These are phyloP conservation scores for Aspergillus ochraceus DNA, from an alignment of 2,329 filamentous ascomycete species.

Conservation along the genomic window DNA sequence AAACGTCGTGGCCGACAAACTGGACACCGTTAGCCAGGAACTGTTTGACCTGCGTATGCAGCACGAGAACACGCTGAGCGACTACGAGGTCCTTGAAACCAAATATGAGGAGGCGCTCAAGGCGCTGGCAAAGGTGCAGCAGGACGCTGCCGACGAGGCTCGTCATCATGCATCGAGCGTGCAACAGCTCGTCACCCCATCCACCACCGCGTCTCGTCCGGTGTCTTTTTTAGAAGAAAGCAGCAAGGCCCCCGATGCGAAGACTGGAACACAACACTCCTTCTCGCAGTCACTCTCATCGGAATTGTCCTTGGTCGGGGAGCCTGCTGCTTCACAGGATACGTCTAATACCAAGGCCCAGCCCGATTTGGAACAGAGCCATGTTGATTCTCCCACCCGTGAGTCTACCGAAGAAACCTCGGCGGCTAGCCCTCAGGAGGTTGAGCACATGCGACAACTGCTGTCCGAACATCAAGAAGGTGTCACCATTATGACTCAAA, in stretches of 20 bases:
- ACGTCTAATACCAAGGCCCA: slow-evolving; percentile 60
- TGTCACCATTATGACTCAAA: slow-evolving; percentile 70
- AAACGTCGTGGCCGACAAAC: slow-evolving; percentile 85
- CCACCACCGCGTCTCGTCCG: slow-evolving; percentile 55
- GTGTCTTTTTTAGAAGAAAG: slow-evolving; percentile 82
- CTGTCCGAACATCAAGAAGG: slow-evolving; percentile 75
- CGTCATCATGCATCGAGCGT: slow-evolving; percentile 55
- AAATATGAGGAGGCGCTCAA: slow-evolving; percentile 91
- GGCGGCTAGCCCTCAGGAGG: slow-evolving; percentile 56
- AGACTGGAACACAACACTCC: slow-evolving; percentile 67
- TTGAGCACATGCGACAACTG: slow-evolving; percentile 69
- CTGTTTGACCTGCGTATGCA: slow-evolving; percentile 86
- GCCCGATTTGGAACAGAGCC: slow-evolving; percentile 23
- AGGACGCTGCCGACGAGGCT: slow-evolving; percentile 79
- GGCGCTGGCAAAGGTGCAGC: slow-evolving; percentile 72
- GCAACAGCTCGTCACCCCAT: slow-evolving; percentile 44
- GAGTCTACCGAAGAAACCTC: slow-evolving; percentile 42
- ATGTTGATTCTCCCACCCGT: slow-evolving; percentile 36
- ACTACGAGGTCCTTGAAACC: slow-evolving; percentile 76
- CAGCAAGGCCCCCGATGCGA: slow-evolving; percentile 68
- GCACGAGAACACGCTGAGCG: slow-evolving; percentile 78
- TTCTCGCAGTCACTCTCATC: slow-evolving; percentile 91
- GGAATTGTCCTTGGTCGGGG: slow-evolving; percentile 86
- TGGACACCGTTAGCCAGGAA: slow-evolving; percentile 88
- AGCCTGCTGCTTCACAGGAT: slow-evolving; percentile 66